Evolutionary conservation across 345 rosid genomes (phyloP), one percentile per base, ranked within the genome.

Genomic region (Euphorbia pulcherrima): DNA sequence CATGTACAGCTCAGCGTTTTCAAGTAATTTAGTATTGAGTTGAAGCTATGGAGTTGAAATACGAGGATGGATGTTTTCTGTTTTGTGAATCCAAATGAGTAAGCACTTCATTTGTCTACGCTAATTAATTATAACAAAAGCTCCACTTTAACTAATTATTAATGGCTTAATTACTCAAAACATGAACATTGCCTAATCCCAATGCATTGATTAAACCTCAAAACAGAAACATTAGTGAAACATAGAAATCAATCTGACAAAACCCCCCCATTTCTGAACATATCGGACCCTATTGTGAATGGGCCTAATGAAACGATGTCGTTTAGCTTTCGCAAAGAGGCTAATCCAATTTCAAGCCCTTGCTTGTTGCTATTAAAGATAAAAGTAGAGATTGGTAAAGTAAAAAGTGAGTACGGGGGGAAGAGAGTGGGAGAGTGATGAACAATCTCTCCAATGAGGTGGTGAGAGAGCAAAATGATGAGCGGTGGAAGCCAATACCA

Each of bases 371-470:
- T n/a, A n/a, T n/a, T n/a, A n/a, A n/a, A n/a, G n/a, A n/a, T n/a
- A n/a, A n/a, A n/a, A n/a, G n/a, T n/a, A n/a, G n/a, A 51, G 11
- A 24, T 64, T 28, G 10, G 40, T 48, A 47, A 33, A 65, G 68
- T 64, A n/a, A n/a, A n/a, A n/a, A n/a, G 47, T 0, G 6, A 12
- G 18, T 44, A 8, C 8, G 40, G 6, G 12, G 44, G 44, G 6
- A 9, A 12, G 7, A 39, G 73, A n/a, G 72, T 8, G 21, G 16
- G 33, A 41, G 71, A 1, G 18, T 21, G 60, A 84, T 84, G 88
- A 84, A 82, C 81, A 77, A 84, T 78, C 84, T 82, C 61, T 82
- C 84, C 39, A 72, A 58, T 60, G 83, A 51, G 26, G 78, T 68
- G 60, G 23, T 65, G 63, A 76, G 72, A 70, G 81, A 80, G 41